Evolutionary conservation across 2,329 filamentous ascomycete species (phyloP).

Genomic region (Talaromyces albobiverticillius): DNA sequence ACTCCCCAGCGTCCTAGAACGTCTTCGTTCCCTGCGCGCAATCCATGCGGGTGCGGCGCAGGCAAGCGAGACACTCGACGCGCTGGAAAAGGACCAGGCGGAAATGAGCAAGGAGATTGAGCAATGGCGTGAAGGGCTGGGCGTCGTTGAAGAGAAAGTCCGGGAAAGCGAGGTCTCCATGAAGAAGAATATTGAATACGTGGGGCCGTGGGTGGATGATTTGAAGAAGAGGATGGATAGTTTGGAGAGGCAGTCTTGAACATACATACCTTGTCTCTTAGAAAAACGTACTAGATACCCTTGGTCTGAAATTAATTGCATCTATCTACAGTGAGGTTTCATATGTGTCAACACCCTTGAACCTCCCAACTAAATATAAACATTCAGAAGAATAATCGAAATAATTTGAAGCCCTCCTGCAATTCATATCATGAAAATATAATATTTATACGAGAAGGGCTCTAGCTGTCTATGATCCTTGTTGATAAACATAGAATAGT

Average conservation of each 20-base stretch:
- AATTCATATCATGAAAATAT: no score
- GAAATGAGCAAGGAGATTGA: constrained; percentile 81
- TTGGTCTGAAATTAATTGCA: background rate
- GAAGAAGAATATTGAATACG: constrained; percentile 75
- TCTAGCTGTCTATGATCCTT: no score
- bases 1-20: constrained; percentile 79
- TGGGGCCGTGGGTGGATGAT: constrained; percentile 85
- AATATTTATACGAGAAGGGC: no score
- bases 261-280: constrained; percentile 4
- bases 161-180: constrained; percentile 67
- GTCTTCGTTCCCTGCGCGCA: constrained; percentile 75
- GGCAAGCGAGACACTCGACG: constrained; percentile 72
- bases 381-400: no score
- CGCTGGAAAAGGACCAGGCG: constrained; percentile 73
- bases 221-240: constrained; percentile 73
- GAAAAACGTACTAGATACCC: no score
- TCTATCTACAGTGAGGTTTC: no score
- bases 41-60: constrained; percentile 85
- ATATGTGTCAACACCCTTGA: no score
- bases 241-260: constrained; percentile 40
- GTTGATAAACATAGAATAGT: no score
- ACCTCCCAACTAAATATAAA: no score
- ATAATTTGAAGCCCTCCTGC: no score
- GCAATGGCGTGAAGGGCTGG: constrained; percentile 79
- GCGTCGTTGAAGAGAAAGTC: constrained; percentile 74